Evolutionary conservation across 75 land plant species (phyloP).

Genomic region (Pinus tabuliformis): DNA sequence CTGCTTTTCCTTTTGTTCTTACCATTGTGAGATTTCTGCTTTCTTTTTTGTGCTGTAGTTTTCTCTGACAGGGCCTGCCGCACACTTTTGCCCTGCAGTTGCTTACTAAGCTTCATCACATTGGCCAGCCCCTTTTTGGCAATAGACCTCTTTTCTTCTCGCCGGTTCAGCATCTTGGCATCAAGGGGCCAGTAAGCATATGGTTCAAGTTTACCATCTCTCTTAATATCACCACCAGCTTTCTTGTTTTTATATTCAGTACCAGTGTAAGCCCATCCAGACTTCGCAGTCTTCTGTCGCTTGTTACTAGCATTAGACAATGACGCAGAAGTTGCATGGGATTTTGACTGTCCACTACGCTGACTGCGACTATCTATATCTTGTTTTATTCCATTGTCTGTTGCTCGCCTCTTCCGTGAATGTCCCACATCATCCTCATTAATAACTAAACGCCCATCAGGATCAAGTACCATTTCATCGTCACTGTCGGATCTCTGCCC

Average conservation of each 20-base stretch:
- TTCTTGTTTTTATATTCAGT: slow-evolving; percentile 82
- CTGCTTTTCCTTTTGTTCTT: slow-evolving; percentile 27
- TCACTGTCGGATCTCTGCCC: slow-evolving; percentile 48
- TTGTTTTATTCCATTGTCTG: slow-evolving; percentile 14
- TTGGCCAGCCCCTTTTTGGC: slow-evolving; percentile 92
- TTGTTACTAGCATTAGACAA: slow-evolving; percentile 20
- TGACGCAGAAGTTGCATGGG: slow-evolving; percentile 6
- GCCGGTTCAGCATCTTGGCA: slow-evolving; percentile 84
- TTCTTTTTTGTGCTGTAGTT: slow-evolving; percentile 21
- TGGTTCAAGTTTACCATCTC: slow-evolving; percentile 92
- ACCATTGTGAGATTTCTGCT: slow-evolving; percentile 42
- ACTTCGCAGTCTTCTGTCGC: slow-evolving; percentile 38
- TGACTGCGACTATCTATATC: slow-evolving; percentile 44
- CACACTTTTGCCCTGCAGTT: slow-evolving; percentile 80
- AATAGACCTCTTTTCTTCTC: slow-evolving; percentile 72
- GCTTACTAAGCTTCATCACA: slow-evolving; percentile 70
- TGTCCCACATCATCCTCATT: slow-evolving; percentile 38
- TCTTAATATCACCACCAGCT: slow-evolving; percentile 87
- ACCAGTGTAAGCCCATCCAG: slow-evolving; percentile 92
- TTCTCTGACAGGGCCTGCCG: slow-evolving; percentile 46
- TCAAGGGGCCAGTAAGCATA: slow-evolving; percentile 99
- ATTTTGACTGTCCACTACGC: slow-evolving; percentile 17
- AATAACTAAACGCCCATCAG: slow-evolving; percentile 79
- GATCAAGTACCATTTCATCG: slow-evolving; percentile 61
- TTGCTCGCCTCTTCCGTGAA: slow-evolving; percentile 34